Evolutionary conservation across 768 basidiomycete genomes (phyloP).

Genomic region (Mycena leptocephala): DNA sequence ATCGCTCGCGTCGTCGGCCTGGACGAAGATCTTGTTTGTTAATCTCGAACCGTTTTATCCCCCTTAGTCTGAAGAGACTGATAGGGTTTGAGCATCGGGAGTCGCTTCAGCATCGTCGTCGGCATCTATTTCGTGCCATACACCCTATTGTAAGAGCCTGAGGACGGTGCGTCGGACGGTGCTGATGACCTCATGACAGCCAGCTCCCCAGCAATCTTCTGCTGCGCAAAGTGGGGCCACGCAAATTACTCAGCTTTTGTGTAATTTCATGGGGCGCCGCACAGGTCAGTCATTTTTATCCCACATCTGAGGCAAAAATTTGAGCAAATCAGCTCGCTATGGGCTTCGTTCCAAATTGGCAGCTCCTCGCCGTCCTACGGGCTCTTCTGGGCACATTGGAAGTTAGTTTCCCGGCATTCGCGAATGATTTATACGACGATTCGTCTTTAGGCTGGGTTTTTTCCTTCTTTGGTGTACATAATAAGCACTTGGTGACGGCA

Average conservation of each 20-base stretch:
- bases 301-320: neutral
- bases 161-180: neutral
- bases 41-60: neutral
- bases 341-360: slow-evolving; percentile 65
- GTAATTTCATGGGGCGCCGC: slow-evolving; percentile 62
- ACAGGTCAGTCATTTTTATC: slow-evolving; percentile 15
- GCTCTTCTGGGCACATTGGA: slow-evolving; percentile 61
- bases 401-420: slow-evolving; percentile 42
- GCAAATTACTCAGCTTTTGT: slow-evolving; percentile 59
- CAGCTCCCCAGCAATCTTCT: slow-evolving; percentile 63
- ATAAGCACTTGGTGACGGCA: slow-evolving; percentile 63
- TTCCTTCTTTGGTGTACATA: slow-evolving; percentile 65
- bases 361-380: slow-evolving; percentile 56
- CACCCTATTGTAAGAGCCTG: slow-evolving; percentile 58
- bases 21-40: slow-evolving; percentile 56
- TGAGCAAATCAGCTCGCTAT: slow-evolving; percentile 54
- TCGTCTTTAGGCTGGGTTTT: slow-evolving; percentile 61
- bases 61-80: neutral
- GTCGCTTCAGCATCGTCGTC: slow-evolving; percentile 63
- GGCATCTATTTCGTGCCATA: slow-evolving; percentile 66
- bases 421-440: neutral
- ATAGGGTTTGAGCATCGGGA: slow-evolving; percentile 56
- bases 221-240: slow-evolving; percentile 60
- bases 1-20: slow-evolving; percentile 60
- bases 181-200: slow-evolving; percentile 39